A percentile compares a stretch with the other conserved stretches of the same genome.
Evolutionary conservation across 1,284 basidiomycete genomes (phyloP).

Genomic region (Leucoagaricus sp.): DNA sequence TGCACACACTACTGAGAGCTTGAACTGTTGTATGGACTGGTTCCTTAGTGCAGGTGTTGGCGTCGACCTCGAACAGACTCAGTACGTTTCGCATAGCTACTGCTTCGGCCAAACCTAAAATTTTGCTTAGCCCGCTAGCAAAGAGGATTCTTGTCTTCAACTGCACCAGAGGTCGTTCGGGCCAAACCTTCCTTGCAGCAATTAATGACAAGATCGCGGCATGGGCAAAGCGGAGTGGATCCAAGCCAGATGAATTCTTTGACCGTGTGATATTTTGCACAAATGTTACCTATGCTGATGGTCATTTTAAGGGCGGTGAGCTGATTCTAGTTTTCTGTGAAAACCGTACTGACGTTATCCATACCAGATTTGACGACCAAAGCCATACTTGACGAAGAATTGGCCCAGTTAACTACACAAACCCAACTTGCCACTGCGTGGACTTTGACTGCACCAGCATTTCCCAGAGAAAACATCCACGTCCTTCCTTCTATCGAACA

Average conservation of each 20-base stretch:
- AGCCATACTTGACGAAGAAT: constrained; percentile 64
- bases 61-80: constrained; percentile 26
- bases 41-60: constrained; percentile 62
- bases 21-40: constrained; percentile 89
- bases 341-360: constrained; percentile 12
- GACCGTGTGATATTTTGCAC: constrained; percentile 92
- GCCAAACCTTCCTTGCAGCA: constrained; percentile 66
- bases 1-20: constrained; percentile 92
- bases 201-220: constrained; percentile 52
- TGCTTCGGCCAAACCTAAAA: neutral
- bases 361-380: constrained; percentile 71
- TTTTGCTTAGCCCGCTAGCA: constrained; percentile 10
- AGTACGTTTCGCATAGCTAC: neutral
- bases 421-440: constrained; percentile 77
- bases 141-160: constrained; percentile 88
- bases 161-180: constrained; percentile 91
- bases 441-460: constrained; percentile 63
- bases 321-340: constrained; percentile 12
- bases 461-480: constrained; percentile 63
- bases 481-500: constrained; percentile 90
- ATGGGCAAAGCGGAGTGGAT: constrained; percentile 44
- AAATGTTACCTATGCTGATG: constrained; percentile 92
- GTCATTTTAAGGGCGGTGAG: constrained; percentile 86
- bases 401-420: constrained; percentile 74
- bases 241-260: constrained; percentile 57